Conservation (phyloP, 768 basidiomycete species). For the Exsudoporus frostii region DNA sequence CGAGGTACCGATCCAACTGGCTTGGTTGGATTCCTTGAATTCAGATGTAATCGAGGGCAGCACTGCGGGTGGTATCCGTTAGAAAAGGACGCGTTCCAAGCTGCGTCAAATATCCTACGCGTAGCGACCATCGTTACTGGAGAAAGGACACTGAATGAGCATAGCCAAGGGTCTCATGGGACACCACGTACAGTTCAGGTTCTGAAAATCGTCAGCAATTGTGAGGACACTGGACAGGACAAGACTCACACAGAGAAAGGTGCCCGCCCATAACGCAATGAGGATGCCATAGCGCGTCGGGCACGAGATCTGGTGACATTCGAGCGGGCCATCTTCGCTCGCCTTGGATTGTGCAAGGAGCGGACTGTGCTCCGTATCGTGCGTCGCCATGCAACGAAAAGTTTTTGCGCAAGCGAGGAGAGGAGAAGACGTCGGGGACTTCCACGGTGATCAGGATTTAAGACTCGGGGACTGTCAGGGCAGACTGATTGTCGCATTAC, state of each 20-base stretch:
- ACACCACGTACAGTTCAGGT: constrained; percentile 12
- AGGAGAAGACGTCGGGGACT: no score
- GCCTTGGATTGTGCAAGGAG: constrained; percentile 17
- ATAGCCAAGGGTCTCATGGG: background rate
- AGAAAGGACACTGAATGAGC: background rate
- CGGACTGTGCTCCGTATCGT: constrained; percentile 25
- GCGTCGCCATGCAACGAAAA: background rate
- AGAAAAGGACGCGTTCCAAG: background rate
- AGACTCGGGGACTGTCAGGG: no score
- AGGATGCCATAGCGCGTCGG: constrained; percentile 60
- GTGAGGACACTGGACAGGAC: background rate
- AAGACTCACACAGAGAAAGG: constrained; percentile 63
- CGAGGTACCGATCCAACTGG: constrained; percentile 29
- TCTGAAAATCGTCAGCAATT: background rate
- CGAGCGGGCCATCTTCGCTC: constrained; percentile 20
- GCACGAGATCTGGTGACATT: constrained; percentile 58
- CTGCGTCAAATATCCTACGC: background rate
- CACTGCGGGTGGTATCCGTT: background rate
- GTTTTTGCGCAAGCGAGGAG: background rate
- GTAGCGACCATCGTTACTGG: constrained; percentile 28
- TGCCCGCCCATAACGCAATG: constrained; percentile 64
- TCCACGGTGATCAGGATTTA: no score
- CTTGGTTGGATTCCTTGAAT: constrained; percentile 26
- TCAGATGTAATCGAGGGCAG: constrained; percentile 22
- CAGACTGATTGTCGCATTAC: no score